Base-by-base conservation (phyloP, 441 rosid genomes). In the Gossypium gossypioides region DNA sequence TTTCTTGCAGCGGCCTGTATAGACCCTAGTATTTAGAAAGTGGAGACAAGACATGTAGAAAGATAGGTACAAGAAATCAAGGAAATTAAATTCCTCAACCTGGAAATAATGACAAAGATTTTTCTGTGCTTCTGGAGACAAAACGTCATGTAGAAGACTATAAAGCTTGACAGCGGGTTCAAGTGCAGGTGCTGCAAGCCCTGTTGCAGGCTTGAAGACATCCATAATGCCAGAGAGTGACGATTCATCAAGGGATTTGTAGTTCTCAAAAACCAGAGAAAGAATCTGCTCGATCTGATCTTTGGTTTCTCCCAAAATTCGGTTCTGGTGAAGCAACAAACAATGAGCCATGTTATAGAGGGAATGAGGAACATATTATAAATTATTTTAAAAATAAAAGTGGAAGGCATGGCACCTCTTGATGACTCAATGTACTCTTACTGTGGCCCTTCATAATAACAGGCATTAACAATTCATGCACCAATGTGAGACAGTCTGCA, bases 271-370 rank as follows among this genome's bases (percentile, higher is more conserved):
- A 77, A 82, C 91, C 71, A 86, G 77, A 69, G 95, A 83, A 76
- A 95, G 93, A 73, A 89, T 88, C 80, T 91, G 99, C 81, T 92
- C 97, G 15, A 92, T 89, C 86, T 92, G 97, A 81, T 95, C 97
- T 81, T 85, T 95, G 78, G 87, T 87, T 83, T 92, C 98, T 79
- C 92, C 96, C 79, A 91, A 77, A 65, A 95, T 87, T 71, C 99
- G 95, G 32, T 95, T 95, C 99, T 95, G 84, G 72, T 63, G 50
- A 84, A 82, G 61, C 56, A 66, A 72, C 62, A 40, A 80, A 48
- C 64, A 77, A 68, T 32, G 58, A 48, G 44, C 52, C 50, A 5
- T 44, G 44, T 52, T 25, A 74, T 48, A 63, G 68, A 63, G 37
- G 57, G 44, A 69, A 74, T 7, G 24, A 50, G 29, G 61, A 61